Conservation (phyloP, 2,329 filamentous ascomycete species). For the Paraconiothyrium sp. region DNA sequence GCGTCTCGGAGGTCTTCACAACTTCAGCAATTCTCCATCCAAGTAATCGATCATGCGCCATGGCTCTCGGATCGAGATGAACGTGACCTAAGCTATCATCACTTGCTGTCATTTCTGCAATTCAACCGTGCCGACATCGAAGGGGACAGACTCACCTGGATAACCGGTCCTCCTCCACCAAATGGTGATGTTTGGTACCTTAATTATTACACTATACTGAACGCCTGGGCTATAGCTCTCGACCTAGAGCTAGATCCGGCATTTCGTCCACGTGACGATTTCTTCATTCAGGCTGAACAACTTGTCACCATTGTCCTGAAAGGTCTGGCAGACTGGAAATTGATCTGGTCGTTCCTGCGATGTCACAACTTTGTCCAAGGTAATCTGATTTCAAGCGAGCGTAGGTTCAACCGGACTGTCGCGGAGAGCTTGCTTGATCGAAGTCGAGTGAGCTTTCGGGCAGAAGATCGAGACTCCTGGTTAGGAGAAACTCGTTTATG, state of each 20-base stretch:
- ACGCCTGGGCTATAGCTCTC: constrained; percentile 29
- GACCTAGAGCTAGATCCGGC: constrained; percentile 20
- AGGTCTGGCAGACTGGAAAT: constrained; percentile 26
- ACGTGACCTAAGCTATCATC: neutral
- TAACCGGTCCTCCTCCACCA: constrained; percentile 11
- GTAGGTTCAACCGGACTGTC: constrained; percentile 11
- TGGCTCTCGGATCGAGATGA: neutral
- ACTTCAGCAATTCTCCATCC: neutral
- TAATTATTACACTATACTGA: constrained; percentile 25
- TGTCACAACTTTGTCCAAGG: constrained; percentile 19
- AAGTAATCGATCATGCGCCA: constrained; percentile 5
- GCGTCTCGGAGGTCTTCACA: too few species aligned
- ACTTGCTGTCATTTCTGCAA: neutral
- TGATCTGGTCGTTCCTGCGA: constrained; percentile 26
- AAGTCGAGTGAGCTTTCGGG: neutral
- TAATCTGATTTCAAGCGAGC: neutral
- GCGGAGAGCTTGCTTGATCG: neutral
- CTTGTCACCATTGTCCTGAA: constrained; percentile 3
- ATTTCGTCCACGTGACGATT: constrained; percentile 12
- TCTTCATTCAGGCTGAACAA: constrained; percentile 9
- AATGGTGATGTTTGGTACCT: constrained; percentile 14
- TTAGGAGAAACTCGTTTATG: neutral
- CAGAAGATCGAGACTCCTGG: neutral
- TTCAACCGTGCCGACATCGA: neutral
- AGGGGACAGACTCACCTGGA: neutral